Percentiles rank a stretch among this genome's conserved stretches.
Evolutionary conservation across 495 filamentous ascomycete genomes (phyloP).

Genomic region (Xanthoparmelia taractica): DNA sequence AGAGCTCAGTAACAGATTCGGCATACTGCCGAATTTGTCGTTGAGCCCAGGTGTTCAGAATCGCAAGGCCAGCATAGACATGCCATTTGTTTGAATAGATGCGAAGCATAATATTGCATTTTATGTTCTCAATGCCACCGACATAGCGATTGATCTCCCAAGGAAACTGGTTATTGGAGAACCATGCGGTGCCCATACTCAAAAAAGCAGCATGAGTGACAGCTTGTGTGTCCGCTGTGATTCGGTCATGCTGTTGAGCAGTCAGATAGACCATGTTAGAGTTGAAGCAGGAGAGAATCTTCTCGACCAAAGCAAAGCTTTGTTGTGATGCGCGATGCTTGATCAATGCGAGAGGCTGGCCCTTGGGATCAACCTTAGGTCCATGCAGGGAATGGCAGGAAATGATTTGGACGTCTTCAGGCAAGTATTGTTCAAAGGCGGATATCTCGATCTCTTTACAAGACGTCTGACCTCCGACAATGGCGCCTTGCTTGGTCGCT

Average conservation of each 20-base stretch:
- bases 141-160: constrained; percentile 92
- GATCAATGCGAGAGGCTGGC: constrained; percentile 85
- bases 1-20: constrained; percentile 82
- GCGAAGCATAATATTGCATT: constrained; percentile 93
- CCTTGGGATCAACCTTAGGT: constrained; percentile 75
- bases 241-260: constrained; percentile 82
- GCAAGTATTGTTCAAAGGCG: constrained; percentile 85
- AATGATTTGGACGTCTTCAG: constrained; percentile 82
- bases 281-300: constrained; percentile 69
- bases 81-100: constrained; percentile 99
- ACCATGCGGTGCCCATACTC: constrained; percentile 95
- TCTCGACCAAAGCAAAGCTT: constrained; percentile 68
- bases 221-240: constrained; percentile 96
- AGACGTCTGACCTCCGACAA: constrained; percentile 95
- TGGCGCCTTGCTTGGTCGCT: constrained; percentile 90
- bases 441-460: constrained; percentile 96
- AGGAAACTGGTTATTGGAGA: constrained; percentile 84
- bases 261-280: constrained; percentile 80
- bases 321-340: constrained; percentile 77
- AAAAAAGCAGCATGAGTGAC: constrained; percentile 96
- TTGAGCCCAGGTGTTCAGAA: constrained; percentile 86
- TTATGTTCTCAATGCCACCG: constrained; percentile 97
- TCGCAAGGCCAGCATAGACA: constrained; percentile 94
- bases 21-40: constrained; percentile 92
- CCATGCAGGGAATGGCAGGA: constrained; percentile 97